Evolutionary conservation across 169 alveolate genomes (phyloP).

Genomic region (Blepharisma undulans): DNA sequence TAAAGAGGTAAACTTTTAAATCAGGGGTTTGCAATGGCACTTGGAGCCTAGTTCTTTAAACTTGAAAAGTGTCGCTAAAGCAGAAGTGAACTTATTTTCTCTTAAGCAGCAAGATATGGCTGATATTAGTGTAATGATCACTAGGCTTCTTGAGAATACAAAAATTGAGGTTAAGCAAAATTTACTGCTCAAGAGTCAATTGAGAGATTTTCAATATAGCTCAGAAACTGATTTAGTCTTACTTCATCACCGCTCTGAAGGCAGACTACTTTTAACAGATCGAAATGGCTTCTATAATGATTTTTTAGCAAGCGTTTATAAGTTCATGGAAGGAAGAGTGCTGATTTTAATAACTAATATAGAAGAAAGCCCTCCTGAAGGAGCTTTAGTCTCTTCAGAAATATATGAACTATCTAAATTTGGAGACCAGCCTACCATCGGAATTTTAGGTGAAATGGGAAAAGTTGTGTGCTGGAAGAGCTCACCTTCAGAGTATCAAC

Average conservation of each 20-base stretch:
- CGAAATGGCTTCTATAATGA: conserved; percentile 35
- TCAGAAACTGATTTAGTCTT: background rate
- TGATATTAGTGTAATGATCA: background rate
- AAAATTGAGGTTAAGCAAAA: background rate
- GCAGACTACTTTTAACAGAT: conserved; percentile 35
- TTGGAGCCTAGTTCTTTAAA: background rate
- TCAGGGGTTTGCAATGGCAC: conserved; percentile 39
- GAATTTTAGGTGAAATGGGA: conserved; percentile 34
- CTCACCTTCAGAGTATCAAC: conserved; percentile 17
- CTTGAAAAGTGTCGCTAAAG: background rate
- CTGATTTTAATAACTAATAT: background rate
- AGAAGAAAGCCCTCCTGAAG: conserved; percentile 35
- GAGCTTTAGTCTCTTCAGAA: conserved; percentile 35
- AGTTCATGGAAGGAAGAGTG: conserved; percentile 1
- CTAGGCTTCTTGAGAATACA: background rate
- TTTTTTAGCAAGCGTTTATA: conserved; percentile 4
- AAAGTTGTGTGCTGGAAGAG: conserved; percentile 23
- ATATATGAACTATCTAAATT: conserved; percentile 1
- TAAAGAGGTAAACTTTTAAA: conserved; percentile 25
- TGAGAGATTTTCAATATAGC: background rate
- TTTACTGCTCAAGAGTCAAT: background rate
- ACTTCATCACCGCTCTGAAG: conserved; percentile 16
- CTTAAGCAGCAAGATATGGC: background rate
- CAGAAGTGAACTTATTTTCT: background rate
- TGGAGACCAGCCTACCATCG: conserved; percentile 39